Evolutionary conservation across 768 basidiomycete species (phyloP), one percentile per base, ranked within the genome.

Genomic region (Tricholoma flavovirens): DNA sequence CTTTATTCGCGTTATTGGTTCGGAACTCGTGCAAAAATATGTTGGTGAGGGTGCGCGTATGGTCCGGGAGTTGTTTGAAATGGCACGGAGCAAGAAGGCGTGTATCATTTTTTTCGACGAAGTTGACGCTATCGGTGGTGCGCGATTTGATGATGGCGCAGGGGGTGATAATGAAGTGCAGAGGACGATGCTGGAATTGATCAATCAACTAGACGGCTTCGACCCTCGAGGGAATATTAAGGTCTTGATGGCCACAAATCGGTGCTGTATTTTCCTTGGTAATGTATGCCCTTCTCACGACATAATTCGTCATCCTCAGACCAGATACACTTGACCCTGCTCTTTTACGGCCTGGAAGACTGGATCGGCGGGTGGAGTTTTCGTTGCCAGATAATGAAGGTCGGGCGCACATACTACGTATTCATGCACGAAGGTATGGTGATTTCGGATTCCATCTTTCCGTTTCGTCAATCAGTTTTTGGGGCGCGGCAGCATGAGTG

Each of bases 31-130:
- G n/a, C 97, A 99, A 73, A 99, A 99, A 71, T 99, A 99, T 69
- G 97, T 99, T 50, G 97, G 97, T 48, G 97, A 99, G 72, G 97
- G 97, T 58, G 97, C 97, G 6, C 81, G 97, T 57, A 98, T 98
- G 97, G 95, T 99, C 15, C 87, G 97, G 49, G 97, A 98, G 68
- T 76, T 98, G 56, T 99, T 99, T 71, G 97, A 98, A 74, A 98
- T 98, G 96, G 97, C 97, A 29, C 83, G 97, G 59, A 87, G 87
- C 61, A 98, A 98, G 78, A 98, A 98, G 73, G 97, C 97, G 1
- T 98, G 97, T 67, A 98, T 99, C 68, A 98, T 99, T 67, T 99
- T 99, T 76, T 98, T 99, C 62, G 97, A 99, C 64, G 97, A 98
- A 77, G 85, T 99, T 12, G 97, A 98, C 64, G 97, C 97, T 46